Conservation (phyloP, 495 filamentous ascomycete species). For the Penicillium goetzii region DNA sequence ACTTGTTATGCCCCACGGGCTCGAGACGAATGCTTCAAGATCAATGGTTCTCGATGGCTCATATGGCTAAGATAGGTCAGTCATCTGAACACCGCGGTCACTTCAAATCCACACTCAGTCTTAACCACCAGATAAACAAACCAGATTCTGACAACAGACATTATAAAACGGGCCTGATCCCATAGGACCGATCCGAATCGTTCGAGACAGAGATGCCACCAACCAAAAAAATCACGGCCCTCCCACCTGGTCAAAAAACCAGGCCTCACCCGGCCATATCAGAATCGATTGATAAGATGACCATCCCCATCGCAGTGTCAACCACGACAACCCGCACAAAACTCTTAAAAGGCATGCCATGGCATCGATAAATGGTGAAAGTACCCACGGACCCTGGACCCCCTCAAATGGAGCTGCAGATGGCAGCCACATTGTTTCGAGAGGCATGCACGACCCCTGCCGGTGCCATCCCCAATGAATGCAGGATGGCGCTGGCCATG, state of each 20-base stretch:
- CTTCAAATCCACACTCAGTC: not conserved
- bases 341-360: not conserved
- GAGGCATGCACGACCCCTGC: conserved; percentile 15
- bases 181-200: not conserved
- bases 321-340: not conserved
- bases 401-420: conserved; percentile 11
- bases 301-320: not conserved
- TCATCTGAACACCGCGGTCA: not conserved
- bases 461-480: conserved; percentile 17
- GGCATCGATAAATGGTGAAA: conserved; percentile 4
- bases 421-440: conserved; percentile 24
- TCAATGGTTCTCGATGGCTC: not conserved
- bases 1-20: not conserved
- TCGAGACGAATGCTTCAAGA: not conserved
- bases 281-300: conserved; percentile 22
- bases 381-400: not conserved
- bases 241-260: not conserved
- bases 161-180: not conserved
- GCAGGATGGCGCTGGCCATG: conserved; percentile 14
- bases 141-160: not conserved
- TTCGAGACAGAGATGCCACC: not conserved
- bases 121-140: not conserved
- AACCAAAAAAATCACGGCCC: not conserved
- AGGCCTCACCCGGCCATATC: conserved; percentile 19
- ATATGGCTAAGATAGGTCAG: not conserved